Conservation (phyloP, 306 rosid genomes). For the Coriaria nepalensis region DNA sequence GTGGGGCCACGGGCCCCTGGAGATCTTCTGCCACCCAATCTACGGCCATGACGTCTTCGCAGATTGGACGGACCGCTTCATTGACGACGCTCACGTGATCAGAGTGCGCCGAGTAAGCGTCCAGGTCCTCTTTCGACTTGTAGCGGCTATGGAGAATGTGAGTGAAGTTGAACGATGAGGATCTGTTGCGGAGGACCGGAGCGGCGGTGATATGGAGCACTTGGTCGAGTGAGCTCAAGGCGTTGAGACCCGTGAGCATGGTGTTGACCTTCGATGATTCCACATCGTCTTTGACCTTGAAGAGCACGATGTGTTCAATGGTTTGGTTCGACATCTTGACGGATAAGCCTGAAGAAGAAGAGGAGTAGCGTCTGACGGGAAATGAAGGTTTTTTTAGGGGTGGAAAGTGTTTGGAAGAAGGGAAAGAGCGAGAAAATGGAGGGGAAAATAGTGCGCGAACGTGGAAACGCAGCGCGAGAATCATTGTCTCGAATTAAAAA, state of each 20-base stretch:
- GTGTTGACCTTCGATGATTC: constrained; percentile 44
- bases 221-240: constrained; percentile 41
- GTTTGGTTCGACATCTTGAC: constrained; percentile 20
- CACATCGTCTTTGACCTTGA: constrained; percentile 64
- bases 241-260: constrained; percentile 40
- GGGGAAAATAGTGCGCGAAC: constrained; percentile 1
- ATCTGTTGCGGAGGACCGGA: constrained; percentile 48
- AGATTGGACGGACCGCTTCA: constrained; percentile 47
- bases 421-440: constrained; percentile 3
- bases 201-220: constrained; percentile 56
- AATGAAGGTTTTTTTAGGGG: not conserved
- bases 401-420: constrained; percentile 18
- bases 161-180: constrained; percentile 52
- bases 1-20: constrained; percentile 7
- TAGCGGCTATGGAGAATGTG: constrained; percentile 84
- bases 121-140: constrained; percentile 48
- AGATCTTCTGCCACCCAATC: constrained; percentile 54
- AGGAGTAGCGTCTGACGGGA: constrained; percentile 12
- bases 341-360: constrained; percentile 1
- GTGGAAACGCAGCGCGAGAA: not conserved
- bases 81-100: constrained; percentile 56
- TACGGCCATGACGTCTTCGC: constrained; percentile 80
- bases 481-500: too few relatives aligned
- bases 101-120: constrained; percentile 43
- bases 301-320: constrained; percentile 68